Evolutionary conservation across 2,329 filamentous ascomycete species (phyloP), one percentile per base, ranked within the genome.

Genomic region (Orbilia javanica): DNA sequence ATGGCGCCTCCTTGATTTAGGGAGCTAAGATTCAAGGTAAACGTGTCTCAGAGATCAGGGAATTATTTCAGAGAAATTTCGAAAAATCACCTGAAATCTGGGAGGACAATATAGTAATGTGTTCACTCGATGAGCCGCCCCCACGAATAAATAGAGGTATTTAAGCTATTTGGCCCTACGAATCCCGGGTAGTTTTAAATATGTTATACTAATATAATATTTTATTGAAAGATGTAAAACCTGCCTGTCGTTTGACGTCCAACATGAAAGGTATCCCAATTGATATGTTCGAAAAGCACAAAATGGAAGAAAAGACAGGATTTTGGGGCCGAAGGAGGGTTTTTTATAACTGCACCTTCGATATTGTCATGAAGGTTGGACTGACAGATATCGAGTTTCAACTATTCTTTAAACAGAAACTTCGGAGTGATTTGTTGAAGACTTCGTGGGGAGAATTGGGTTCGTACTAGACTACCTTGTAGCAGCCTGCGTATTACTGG

Each of bases 381-480:
- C 44, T 76, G 55, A 76, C 72, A 4, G 72, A 76, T 57, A 57
- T 76, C 25, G 72, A 76, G 39, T 76, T 76, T n/a, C 65, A 76
- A 31, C 29, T 76, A 39, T 76, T 42, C 57, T 76, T 76, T 18
- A 76, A 76, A 46, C 36, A 66, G n/a, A 76, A 66, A 25, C 60
- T 76, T 2, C 39, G 72, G 46, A 76, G 72, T 25, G 72, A 76
- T 6, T 44, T 76, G 39, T 36, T 76, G 34, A 76, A 60, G 50
- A 76, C 65, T 1, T 62, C 65, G 13, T 76, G 65, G 65, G 72
- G 65, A 4, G 64, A 69, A 20, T 31, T 69, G 44, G 31, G 68
- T 68, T 55, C 68, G 18, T 75, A 53, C 7, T 20, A 13, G 8
- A 11, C 11, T 39, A 10, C n/a, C n/a, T n/a, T n/a, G n/a, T n/a